These are phyloP conservation scores for Exsudoporus floridanus DNA, from an alignment of 1,284 basidiomycete species.

Conservation along the genomic window DNA sequence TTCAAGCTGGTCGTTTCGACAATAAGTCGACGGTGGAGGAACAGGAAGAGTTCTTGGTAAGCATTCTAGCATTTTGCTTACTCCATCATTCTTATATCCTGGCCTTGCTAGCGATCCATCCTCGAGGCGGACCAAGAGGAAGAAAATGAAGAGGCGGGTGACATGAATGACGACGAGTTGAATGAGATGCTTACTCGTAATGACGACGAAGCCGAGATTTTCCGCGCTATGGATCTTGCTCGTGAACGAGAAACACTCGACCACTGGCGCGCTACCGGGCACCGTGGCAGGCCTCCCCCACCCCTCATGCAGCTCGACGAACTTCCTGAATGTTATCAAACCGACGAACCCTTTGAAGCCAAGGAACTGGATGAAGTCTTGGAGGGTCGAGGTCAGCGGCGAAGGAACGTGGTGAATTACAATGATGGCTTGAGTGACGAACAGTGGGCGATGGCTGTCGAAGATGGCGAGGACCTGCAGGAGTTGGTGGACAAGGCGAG, in stretches of 20 bases:
- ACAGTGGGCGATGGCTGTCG: conserved; percentile 88
- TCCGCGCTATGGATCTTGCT: conserved; percentile 84
- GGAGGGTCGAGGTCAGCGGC: conserved; percentile 84
- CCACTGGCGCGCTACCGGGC: conserved; percentile 73
- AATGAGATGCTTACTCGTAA: conserved; percentile 90
- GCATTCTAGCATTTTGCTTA: conserved; percentile 30
- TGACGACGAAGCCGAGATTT: conserved; percentile 79
- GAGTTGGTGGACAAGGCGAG: conserved; percentile 65
- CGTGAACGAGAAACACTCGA: conserved; percentile 73
- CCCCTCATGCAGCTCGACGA: conserved; percentile 87
- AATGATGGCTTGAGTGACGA: conserved; percentile 95
- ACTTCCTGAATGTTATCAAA: conserved; percentile 90
- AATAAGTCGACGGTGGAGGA: conserved; percentile 98
- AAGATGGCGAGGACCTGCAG: conserved; percentile 85
- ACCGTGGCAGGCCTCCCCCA: conserved; percentile 77
- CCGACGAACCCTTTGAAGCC: conserved; percentile 74
- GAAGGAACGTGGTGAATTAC: conserved; percentile 85
- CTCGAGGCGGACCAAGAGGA: conserved; percentile 91
- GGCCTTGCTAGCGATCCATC: conserved; percentile 63
- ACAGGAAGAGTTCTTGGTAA: conserved; percentile 90
- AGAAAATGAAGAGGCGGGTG: conserved; percentile 89
- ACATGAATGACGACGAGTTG: conserved; percentile 96
- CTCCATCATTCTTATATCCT: not conserved
- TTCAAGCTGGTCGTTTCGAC: conserved; percentile 98
- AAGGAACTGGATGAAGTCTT: conserved; percentile 67